Evolutionary conservation across 2,329 filamentous ascomycete genomes (phyloP).

Genomic region (Ilyonectria robusta): DNA sequence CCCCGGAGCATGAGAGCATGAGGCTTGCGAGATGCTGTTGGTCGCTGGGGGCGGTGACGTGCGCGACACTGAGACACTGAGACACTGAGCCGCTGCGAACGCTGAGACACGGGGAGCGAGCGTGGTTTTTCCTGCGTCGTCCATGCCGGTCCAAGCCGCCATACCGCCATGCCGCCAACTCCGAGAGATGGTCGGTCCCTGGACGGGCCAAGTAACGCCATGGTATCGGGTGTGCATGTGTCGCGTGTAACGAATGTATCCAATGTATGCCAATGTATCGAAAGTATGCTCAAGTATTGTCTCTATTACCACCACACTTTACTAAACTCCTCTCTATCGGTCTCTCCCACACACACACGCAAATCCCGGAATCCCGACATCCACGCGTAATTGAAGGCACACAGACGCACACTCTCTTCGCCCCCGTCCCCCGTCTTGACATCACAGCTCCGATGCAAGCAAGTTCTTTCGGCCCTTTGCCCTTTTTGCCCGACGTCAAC

Average conservation of each 20-base stretch:
- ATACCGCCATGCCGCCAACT: background rate
- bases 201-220: no score
- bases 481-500: constrained; percentile 7
- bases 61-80: no score
- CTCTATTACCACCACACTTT: no score
- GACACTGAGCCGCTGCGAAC: background rate
- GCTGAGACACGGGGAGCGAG: background rate
- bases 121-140: background rate
- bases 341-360: no score
- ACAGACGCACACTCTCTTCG: constrained; percentile 32
- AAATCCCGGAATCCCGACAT: no score
- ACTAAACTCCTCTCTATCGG: no score
- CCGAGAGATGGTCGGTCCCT: background rate
- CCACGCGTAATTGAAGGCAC: constrained; percentile 11
- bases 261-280: no score
- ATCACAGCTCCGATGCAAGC: constrained; percentile 7
- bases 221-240: no score
- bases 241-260: no score
- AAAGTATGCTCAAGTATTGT: no score
- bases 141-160: background rate
- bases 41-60: background rate
- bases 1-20: background rate
- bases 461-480: constrained; percentile 28
- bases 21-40: background rate
- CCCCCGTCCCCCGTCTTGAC: background rate